phyloP scores from a whole-genome alignment of 805 yeast species.

The Debaryomyces tyrocola region DNA sequence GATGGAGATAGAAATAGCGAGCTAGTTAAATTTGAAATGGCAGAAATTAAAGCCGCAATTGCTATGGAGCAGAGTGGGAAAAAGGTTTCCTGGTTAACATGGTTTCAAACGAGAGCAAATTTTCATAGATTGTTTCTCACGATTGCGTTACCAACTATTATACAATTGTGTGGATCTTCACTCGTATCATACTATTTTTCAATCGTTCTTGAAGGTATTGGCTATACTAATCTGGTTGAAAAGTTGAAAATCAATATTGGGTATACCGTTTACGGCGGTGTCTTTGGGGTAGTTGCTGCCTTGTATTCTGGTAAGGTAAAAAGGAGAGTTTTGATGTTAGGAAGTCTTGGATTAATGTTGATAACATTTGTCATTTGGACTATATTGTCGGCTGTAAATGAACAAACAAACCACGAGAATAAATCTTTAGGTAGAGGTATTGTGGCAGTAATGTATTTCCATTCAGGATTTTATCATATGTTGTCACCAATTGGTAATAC shows the following conservation, averaged over 20 bases:
- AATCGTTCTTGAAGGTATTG: constrained; percentile 13
- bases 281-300: constrained; percentile 21
- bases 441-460: constrained; percentile 2
- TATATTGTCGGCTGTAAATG: constrained; percentile 21
- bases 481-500: not conserved
- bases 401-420: constrained; percentile 15
- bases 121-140: not conserved
- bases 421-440: constrained; percentile 9
- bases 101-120: not conserved
- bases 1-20: constrained; percentile 18
- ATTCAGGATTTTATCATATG: constrained; percentile 1
- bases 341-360: constrained; percentile 25
- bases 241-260: constrained; percentile 53
- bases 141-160: constrained; percentile 31
- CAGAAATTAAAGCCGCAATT: not conserved
- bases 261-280: constrained; percentile 46
- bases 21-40: constrained; percentile 20
- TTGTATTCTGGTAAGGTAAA: constrained; percentile 18
- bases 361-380: constrained; percentile 23
- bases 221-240: constrained; percentile 27
- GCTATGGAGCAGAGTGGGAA: not conserved
- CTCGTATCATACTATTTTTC: constrained; percentile 33
- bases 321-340: constrained; percentile 26
- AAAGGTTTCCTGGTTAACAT: not conserved
- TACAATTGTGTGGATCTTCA: constrained; percentile 48